Evolutionary conservation across 1,284 basidiomycete species (phyloP).

Genomic region (Thelephora terrestris): DNA sequence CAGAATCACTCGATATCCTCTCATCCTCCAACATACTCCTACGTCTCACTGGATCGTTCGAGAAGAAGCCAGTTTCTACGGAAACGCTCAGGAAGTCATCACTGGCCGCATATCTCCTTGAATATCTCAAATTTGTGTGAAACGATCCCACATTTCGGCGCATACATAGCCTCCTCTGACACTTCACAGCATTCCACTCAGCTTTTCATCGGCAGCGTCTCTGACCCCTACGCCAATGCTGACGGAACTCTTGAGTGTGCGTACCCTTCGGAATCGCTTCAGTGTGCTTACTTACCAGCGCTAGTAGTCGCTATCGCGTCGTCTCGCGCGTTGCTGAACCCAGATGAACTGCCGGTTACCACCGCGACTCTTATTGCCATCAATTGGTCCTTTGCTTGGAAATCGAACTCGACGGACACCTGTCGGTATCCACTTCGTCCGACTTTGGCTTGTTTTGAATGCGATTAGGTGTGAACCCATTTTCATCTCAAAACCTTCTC

Average conservation of each 20-base stretch:
- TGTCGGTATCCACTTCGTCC: not conserved
- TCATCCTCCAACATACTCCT: constrained; percentile 22
- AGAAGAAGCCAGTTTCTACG: constrained; percentile 31
- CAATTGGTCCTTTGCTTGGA: not conserved
- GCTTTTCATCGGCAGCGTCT: not conserved
- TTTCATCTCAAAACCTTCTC: constrained; percentile 38
- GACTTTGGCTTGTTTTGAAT: not conserved
- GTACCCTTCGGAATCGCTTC: not conserved
- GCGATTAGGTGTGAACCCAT: constrained; percentile 26
- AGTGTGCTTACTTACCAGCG: not conserved
- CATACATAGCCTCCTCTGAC: constrained; percentile 17
- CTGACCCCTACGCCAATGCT: not conserved
- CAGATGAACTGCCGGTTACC: not conserved
- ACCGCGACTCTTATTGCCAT: not conserved
- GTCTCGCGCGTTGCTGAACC: not conserved
- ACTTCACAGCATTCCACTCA: constrained; percentile 1
- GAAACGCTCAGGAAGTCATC: constrained; percentile 34
- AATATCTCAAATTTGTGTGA: constrained; percentile 42
- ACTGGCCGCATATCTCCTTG: constrained; percentile 36
- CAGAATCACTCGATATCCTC: constrained; percentile 25
- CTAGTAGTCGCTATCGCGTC: not conserved
- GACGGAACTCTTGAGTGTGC: not conserved
- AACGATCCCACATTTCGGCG: constrained; percentile 8
- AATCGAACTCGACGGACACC: not conserved
- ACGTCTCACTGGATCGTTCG: constrained; percentile 32